Conservation (phyloP, 176 grass and related monocot species). For the Cenchrus americanus region DNA sequence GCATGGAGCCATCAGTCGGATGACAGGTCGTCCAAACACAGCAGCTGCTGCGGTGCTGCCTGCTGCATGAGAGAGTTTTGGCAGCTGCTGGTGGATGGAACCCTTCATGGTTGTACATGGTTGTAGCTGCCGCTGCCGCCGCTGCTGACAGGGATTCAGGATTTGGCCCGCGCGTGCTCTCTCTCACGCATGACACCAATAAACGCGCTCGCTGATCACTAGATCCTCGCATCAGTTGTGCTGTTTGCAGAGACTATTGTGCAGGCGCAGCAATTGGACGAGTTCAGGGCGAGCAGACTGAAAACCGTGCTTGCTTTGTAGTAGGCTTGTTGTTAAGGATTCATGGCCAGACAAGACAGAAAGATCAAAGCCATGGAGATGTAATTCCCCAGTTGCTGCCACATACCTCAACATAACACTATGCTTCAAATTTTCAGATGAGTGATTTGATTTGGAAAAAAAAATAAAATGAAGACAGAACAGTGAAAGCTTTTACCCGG, state of each 20-base stretch:
- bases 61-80: conserved; percentile 40
- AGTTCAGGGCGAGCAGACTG: conserved; percentile 16
- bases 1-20: conserved; percentile 25
- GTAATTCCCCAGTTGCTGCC: not conserved
- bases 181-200: conserved; percentile 19
- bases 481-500: no score
- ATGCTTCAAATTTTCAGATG: not conserved
- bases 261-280: not conserved
- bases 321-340: no score
- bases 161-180: conserved; percentile 34
- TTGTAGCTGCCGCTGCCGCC: conserved; percentile 2
- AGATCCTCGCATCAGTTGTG: conserved; percentile 32
- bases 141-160: not conserved
- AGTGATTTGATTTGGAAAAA: not conserved
- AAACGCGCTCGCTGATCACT: conserved; percentile 9
- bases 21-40: conserved; percentile 11
- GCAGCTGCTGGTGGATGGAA: conserved; percentile 53
- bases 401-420: not conserved
- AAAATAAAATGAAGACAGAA: not conserved
- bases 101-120: conserved; percentile 43
- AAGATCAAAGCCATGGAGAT: not conserved
- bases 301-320: not conserved
- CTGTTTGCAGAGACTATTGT: conserved; percentile 42
- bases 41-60: not conserved
- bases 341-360: not conserved